Evolutionary conservation across 352 stramenopile genomes (phyloP), one percentile per base, ranked within the genome.

Genomic region (Blastocystis sp.): DNA sequence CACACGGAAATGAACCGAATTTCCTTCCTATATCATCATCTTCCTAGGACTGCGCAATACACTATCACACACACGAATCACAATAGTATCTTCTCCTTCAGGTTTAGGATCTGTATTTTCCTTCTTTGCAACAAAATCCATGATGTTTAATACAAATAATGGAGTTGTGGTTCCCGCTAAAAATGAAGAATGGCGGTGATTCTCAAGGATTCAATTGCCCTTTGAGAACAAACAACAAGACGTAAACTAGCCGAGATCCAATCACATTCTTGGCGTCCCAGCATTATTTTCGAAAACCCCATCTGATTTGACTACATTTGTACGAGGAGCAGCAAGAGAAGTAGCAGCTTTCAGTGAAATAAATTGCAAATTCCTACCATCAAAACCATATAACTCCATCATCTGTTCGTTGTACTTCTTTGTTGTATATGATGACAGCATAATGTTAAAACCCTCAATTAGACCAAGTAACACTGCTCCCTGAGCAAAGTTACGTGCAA

Each of bases 361-460:
- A 44, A 27, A n/a, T n/a, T 11, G 24, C 9, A 5, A 51, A 56
- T 15, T n/a, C 30, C 30, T 56, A 77, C 64, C 40, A 56, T 77
- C 64, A 24, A 77, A 51, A 33, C 64, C 64, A n/a, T 51, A 51
- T 5, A 57, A 42, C 35, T 77, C 64, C 64, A 77, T 77, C 30
- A 59, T 56, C 37, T 54, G 22, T 35, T 73, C 9, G 58, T 90
- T 90, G 56, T 87, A 68, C 24, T 59, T 73, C 35, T 60, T 70
- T 13, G 66, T 80, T 33, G 73, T 69, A 7, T 70, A 33, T 7
- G 69, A 68, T 27, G 57, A 33, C 59, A 96, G 92, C 94, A 98
- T 97, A 90, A 99, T 98, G 89, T 95, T 96, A 90, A 98, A 93
- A 56, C 96, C 96, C 92, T 99, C 96, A 90, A 99, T 99, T 69